Percentiles rank a stretch among this genome's conserved stretches.
Conservation (phyloP, 495 filamentous ascomycete genomes). For the Xylaria venustula region DNA sequence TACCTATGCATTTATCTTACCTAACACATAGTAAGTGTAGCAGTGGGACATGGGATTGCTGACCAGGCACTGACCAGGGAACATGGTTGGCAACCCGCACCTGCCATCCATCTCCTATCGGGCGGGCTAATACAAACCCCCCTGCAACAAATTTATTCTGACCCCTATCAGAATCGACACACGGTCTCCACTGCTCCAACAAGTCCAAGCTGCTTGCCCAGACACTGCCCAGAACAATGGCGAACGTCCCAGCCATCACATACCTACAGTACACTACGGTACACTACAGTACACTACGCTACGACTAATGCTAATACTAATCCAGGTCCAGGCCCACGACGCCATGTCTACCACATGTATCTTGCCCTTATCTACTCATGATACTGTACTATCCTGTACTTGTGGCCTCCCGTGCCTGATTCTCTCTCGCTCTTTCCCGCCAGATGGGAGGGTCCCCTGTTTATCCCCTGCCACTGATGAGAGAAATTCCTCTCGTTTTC, state of each 20-base stretch:
- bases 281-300: neutral
- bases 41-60: too few species aligned
- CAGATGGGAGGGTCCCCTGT: constrained; percentile 6
- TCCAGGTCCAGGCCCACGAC: neutral
- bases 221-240: too few species aligned
- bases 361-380: neutral
- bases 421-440: constrained; percentile 4
- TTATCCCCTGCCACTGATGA: constrained; percentile 10
- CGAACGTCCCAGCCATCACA: constrained; percentile 1
- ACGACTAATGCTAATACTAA: too few species aligned
- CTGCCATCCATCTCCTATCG: constrained; percentile 3
- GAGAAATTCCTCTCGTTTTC: constrained; percentile 10
- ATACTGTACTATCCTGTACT: neutral
- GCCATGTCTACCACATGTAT: neutral
- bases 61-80: neutral
- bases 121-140: constrained; percentile 7
- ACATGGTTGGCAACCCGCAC: constrained; percentile 6
- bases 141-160: constrained; percentile 16
- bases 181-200: constrained; percentile 7
- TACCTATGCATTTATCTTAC: too few species aligned
- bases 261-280: neutral
- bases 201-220: neutral
- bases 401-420: neutral
- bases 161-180: constrained; percentile 15
- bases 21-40: too few species aligned